A percentile compares a stretch with the other conserved stretches of the same genome.
Evolutionary conservation across 2,329 filamentous ascomycete species (phyloP).

Genomic region (Colletotrichum truncatum): DNA sequence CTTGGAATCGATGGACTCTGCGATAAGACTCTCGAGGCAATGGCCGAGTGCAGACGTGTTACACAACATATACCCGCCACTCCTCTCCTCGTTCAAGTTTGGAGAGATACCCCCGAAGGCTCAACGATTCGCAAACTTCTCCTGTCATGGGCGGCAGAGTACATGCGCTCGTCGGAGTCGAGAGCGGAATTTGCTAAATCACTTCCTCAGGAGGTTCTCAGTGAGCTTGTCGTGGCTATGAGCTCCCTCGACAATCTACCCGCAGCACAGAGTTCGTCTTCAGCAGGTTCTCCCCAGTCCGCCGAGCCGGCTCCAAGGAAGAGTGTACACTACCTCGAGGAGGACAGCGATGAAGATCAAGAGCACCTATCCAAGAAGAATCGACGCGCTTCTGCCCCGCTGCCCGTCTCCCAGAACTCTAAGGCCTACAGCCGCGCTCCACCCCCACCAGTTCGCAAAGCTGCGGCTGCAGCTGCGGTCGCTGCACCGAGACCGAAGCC

Average conservation of each 20-base stretch:
- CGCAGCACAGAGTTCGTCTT: constrained; percentile 40
- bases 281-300: constrained; percentile 28
- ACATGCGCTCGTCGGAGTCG: constrained; percentile 66
- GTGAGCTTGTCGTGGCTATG: constrained; percentile 70
- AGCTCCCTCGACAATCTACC: constrained; percentile 59
- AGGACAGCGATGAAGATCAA: constrained; percentile 50
- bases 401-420: constrained; percentile 31
- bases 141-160: constrained; percentile 70
- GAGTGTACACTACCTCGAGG: constrained; percentile 60
- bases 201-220: constrained; percentile 69
- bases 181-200: constrained; percentile 68
- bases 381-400: constrained; percentile 49
- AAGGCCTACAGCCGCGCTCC: constrained; percentile 8
- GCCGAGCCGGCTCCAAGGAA: constrained; percentile 44
- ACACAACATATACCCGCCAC: constrained; percentile 67
- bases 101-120: constrained; percentile 69
- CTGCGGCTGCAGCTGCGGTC: constrained; percentile 20
- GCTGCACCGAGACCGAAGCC: constrained; percentile 43
- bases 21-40: constrained; percentile 63
- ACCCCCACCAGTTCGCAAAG: constrained; percentile 39
- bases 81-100: constrained; percentile 67
- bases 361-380: constrained; percentile 47
- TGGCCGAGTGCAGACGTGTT: constrained; percentile 62
- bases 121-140: constrained; percentile 68
- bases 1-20: constrained; percentile 65